Percentiles rank a stretch among this genome's conserved stretches.
Conservation (phyloP, 129 eudicot genomes). For the Silybum marianum region DNA sequence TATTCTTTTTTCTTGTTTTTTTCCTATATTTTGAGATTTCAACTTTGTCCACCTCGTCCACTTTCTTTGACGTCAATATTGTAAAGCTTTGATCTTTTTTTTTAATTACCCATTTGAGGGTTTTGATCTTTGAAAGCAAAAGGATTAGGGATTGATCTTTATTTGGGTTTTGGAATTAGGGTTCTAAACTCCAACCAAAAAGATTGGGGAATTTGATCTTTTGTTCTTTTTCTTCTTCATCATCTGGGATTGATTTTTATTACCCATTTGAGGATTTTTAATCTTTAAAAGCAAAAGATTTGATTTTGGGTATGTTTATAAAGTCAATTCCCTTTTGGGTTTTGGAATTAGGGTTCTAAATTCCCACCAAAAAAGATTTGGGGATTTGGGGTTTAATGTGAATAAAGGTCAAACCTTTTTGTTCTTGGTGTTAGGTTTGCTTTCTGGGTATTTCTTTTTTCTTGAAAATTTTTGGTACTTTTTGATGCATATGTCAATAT, state of each 20-base stretch:
- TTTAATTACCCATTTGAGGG: background rate
- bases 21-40: constrained; percentile 4
- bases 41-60: constrained; percentile 26
- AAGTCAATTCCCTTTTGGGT: constrained; percentile 16
- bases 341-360: background rate
- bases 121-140: background rate
- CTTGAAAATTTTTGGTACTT: background rate
- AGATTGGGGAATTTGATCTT: background rate
- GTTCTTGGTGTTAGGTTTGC: background rate
- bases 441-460: background rate
- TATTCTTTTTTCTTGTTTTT: background rate
- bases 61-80: constrained; percentile 18
- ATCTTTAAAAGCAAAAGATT: background rate
- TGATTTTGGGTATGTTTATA: background rate
- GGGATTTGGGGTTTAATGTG: background rate
- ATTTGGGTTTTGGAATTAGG: constrained; percentile 14
- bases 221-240: constrained; percentile 6
- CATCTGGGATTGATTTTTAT: background rate
- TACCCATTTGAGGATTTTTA: constrained; percentile 5
- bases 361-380: background rate
- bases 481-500: constrained; percentile 75
- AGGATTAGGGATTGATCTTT: background rate
- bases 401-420: background rate
- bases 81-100: constrained; percentile 14
- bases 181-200: background rate